phyloP scores from a whole-genome alignment of 2,329 filamentous ascomycete species.

The Botrytis cinerea region DNA sequence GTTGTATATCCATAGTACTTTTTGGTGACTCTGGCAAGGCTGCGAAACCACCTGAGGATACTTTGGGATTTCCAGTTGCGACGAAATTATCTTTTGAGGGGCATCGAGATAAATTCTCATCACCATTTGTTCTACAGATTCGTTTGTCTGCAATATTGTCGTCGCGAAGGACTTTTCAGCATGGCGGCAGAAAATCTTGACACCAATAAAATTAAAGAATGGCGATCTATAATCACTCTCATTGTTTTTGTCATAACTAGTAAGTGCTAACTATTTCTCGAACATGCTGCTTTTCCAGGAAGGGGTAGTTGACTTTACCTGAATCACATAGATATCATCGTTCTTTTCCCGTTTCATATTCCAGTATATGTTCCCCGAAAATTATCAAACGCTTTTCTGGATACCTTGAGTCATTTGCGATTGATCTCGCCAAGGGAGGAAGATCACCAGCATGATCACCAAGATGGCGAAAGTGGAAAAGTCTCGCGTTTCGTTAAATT shows the following conservation, averaged over 20 bases:
- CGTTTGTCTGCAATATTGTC: background rate
- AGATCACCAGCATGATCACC: constrained; percentile 32
- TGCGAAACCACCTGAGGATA: background rate
- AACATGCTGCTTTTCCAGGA: background rate
- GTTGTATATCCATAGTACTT: background rate
- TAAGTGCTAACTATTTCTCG: constrained; percentile 47
- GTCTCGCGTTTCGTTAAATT: constrained; percentile 51
- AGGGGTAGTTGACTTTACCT: constrained; percentile 19
- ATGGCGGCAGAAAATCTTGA: constrained; percentile 42
- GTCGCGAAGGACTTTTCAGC: background rate
- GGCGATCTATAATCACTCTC: constrained; percentile 70
- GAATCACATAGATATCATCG: constrained; percentile 58
- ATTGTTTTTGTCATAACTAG: constrained; percentile 70
- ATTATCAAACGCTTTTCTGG: constrained; percentile 49
- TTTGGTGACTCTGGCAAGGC: background rate
- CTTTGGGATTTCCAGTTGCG: background rate
- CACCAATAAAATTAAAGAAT: constrained; percentile 59
- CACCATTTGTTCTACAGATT: background rate
- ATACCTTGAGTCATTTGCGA: constrained; percentile 49
- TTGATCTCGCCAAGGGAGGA: constrained; percentile 52
- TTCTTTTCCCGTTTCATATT: constrained; percentile 68
- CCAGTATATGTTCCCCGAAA: constrained; percentile 60
- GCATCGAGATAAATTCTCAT: background rate
- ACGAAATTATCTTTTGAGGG: background rate
- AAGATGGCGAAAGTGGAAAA: constrained; percentile 39